These are phyloP conservation scores for Helminthosporium solani DNA, from an alignment of 2,329 filamentous ascomycete species.

Conservation along the genomic window DNA sequence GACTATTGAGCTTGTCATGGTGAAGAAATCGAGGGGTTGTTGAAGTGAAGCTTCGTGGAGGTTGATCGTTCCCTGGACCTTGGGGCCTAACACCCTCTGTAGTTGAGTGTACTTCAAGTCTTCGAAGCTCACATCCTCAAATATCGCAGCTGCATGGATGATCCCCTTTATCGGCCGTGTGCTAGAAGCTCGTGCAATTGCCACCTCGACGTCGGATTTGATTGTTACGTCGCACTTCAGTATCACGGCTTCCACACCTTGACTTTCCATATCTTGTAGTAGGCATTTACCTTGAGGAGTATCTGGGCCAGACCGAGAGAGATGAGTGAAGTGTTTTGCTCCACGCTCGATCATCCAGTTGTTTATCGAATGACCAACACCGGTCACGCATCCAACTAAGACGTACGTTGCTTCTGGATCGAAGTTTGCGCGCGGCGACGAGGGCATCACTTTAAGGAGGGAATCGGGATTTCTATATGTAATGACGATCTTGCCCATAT, in stretches of 20 bases:
- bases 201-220: conserved; percentile 1
- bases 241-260: conserved; percentile 9
- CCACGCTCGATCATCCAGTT: conserved; percentile 18
- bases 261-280: conserved; percentile 3
- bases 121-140: conserved; percentile 4
- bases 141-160: conserved; percentile 6
- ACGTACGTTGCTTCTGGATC: conserved; percentile 11
- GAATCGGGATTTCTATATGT: conserved; percentile 8
- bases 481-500: conserved; percentile 46
- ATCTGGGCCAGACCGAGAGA: conserved; percentile 6
- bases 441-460: conserved; percentile 4
- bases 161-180: conserved; percentile 3
- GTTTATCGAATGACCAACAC: conserved; percentile 12
- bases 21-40: conserved; percentile 28
- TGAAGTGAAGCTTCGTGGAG: conserved; percentile 20
- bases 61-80: conserved; percentile 28
- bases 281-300: conserved; percentile 2
- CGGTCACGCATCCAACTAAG: conserved; percentile 18
- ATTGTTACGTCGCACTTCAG: conserved; percentile 5
- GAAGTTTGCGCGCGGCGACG: conserved; percentile 1
- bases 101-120: not conserved
- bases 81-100: conserved; percentile 10
- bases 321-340: conserved; percentile 11
- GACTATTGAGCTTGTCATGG: conserved; percentile 20
- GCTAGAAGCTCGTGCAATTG: not conserved